Conservation (phyloP, 2,329 filamentous ascomycete genomes). For the Verticillium isaacii region DNA sequence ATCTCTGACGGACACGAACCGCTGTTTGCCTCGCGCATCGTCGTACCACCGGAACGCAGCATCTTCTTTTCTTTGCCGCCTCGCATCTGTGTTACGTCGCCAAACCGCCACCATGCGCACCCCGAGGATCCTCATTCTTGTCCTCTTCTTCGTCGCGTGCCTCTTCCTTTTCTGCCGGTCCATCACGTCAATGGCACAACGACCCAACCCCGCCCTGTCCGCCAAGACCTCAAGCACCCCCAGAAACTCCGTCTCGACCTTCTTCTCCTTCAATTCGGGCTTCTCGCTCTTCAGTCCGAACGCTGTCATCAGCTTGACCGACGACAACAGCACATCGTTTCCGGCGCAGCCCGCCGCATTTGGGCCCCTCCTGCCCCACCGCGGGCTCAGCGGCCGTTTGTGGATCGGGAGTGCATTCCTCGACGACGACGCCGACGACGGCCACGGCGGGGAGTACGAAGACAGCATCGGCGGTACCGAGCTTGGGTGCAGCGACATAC, state of each 20-base stretch:
- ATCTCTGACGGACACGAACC: neutral
- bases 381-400: conserved; percentile 79
- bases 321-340: conserved; percentile 98
- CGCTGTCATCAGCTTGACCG: conserved; percentile 90
- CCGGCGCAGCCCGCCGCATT: conserved; percentile 90
- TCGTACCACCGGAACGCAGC: neutral
- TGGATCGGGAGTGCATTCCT: conserved; percentile 93
- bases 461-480: conserved; percentile 50
- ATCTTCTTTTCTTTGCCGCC: neutral
- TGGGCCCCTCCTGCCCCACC: conserved; percentile 69
- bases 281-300: conserved; percentile 92
- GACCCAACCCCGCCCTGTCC: conserved; percentile 8
- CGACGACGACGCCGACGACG: conserved; percentile 73
- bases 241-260: neutral
- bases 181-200: conserved; percentile 32
- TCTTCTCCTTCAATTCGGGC: conserved; percentile 56
- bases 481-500: conserved; percentile 90
- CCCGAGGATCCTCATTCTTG: conserved; percentile 48
- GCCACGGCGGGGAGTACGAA: conserved; percentile 60
- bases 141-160: conserved; percentile 47
- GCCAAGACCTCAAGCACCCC: conserved; percentile 4
- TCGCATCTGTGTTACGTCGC: neutral
- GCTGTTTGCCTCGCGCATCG: neutral
- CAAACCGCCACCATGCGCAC: conserved; percentile 42
- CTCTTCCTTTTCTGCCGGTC: conserved; percentile 53